phyloP scores from a whole-genome alignment of 148 eudicot genomes.

The Rhododendron ferrugineum region DNA sequence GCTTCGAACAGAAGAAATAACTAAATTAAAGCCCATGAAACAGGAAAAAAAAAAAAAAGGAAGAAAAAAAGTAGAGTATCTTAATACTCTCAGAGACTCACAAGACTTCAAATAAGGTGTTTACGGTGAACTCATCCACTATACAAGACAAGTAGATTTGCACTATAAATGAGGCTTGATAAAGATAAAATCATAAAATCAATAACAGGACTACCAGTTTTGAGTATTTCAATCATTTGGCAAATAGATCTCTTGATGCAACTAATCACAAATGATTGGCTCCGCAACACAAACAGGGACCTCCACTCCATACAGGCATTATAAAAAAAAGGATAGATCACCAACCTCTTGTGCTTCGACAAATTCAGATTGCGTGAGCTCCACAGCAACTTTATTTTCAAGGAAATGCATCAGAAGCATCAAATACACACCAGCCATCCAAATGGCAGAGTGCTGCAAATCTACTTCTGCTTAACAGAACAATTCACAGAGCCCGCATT shows the following conservation, averaged over 20 bases:
- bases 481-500: constrained; percentile 8
- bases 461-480: constrained; percentile 68
- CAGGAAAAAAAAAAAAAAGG: not conserved
- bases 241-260: not conserved
- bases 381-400: constrained; percentile 91
- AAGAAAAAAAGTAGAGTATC: too few relatives aligned
- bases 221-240: not conserved
- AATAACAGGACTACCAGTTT: not conserved
- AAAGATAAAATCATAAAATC: not conserved
- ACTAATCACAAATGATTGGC: not conserved
- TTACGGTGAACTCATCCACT: not conserved
- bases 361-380: constrained; percentile 89
- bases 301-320: not conserved
- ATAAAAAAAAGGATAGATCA: not conserved
- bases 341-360: constrained; percentile 97
- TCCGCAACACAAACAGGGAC: not conserved
- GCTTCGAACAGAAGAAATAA: not conserved
- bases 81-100: not conserved
- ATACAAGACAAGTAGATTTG: not conserved
- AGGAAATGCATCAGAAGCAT: constrained; percentile 96
- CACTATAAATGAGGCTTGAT: not conserved
- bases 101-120: not conserved
- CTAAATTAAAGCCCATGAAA: not conserved
- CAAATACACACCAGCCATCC: constrained; percentile 91
- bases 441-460: constrained; percentile 87